A percentile compares a stretch with the other conserved stretches of the same genome.
These are phyloP conservation scores for Bruguiera hainesii DNA, from an alignment of 441 rosid genomes.

Conservation along the genomic window DNA sequence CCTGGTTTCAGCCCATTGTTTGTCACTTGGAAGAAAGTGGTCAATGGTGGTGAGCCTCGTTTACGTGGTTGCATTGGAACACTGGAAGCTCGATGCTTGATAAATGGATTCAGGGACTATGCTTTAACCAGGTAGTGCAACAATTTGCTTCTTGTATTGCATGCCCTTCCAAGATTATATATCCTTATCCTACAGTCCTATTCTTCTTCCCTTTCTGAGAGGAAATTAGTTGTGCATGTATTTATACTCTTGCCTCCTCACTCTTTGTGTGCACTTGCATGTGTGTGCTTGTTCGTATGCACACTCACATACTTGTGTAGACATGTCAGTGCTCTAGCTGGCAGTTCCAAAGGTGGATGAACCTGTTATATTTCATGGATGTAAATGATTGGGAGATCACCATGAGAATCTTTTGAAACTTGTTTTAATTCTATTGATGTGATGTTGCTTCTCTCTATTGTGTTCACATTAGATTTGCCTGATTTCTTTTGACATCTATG, in stretches of 20 bases:
- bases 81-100: constrained; percentile 79
- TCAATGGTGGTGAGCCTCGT: constrained; percentile 87
- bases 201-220: neutral
- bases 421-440: no score
- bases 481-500: no score
- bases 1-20: constrained; percentile 73
- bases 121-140: constrained; percentile 82
- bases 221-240: neutral
- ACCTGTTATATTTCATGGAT: no score
- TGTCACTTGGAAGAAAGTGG: constrained; percentile 94
- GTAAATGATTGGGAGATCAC: no score
- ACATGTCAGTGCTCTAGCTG: no score
- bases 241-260: neutral
- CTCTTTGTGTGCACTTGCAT: neutral
- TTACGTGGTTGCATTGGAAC: constrained; percentile 99
- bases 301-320: no score
- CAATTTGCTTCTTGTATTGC: neutral
- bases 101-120: constrained; percentile 85
- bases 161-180: neutral
- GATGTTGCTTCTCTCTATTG: no score
- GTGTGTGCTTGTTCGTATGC: no score
- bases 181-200: neutral
- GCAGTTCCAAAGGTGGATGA: no score
- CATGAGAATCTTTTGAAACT: no score
- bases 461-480: no score